Conservation (phyloP, 768 basidiomycete species). For the Boletales sp. region DNA sequence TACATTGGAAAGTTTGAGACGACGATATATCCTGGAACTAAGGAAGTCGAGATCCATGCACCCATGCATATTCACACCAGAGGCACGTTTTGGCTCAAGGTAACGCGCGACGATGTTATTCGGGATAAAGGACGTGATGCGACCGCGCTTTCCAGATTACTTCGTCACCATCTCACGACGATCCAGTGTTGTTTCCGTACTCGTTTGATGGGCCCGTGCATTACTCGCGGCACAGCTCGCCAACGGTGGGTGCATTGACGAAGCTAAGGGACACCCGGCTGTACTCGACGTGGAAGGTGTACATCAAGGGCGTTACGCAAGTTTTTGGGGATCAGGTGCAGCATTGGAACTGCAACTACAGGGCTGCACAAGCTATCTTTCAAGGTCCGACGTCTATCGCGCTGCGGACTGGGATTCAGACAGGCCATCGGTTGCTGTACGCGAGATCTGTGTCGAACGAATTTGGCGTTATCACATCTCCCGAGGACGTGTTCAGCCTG, state of each 20-base stretch:
- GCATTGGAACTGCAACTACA: constrained; percentile 64
- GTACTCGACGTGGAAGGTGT: constrained; percentile 79
- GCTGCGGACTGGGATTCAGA: constrained; percentile 65
- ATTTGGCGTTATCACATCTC: constrained; percentile 54
- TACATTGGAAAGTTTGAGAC: constrained; percentile 62
- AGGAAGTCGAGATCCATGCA: constrained; percentile 61
- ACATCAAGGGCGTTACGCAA: constrained; percentile 53
- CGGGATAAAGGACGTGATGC: background rate
- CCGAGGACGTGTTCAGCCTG: constrained; percentile 48
- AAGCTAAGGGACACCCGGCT: constrained; percentile 57
- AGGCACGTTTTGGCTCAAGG: constrained; percentile 72
- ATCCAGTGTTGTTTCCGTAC: constrained; percentile 48
- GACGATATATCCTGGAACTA: constrained; percentile 50
- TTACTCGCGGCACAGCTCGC: constrained; percentile 68
- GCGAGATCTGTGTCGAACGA: constrained; percentile 59
- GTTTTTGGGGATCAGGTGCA: constrained; percentile 62
- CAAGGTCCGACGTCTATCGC: constrained; percentile 56
- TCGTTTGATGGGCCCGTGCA: constrained; percentile 72
- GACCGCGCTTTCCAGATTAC: constrained; percentile 45
- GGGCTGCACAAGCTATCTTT: constrained; percentile 71
- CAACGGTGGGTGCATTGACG: constrained; percentile 62
- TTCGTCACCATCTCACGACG: constrained; percentile 41
- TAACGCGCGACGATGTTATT: constrained; percentile 15
- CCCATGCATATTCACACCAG: constrained; percentile 44
- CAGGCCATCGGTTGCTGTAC: constrained; percentile 72